Evolutionary conservation across 108 stramenopile species (phyloP).

Genomic region (Discostella pseudostelligera): DNA sequence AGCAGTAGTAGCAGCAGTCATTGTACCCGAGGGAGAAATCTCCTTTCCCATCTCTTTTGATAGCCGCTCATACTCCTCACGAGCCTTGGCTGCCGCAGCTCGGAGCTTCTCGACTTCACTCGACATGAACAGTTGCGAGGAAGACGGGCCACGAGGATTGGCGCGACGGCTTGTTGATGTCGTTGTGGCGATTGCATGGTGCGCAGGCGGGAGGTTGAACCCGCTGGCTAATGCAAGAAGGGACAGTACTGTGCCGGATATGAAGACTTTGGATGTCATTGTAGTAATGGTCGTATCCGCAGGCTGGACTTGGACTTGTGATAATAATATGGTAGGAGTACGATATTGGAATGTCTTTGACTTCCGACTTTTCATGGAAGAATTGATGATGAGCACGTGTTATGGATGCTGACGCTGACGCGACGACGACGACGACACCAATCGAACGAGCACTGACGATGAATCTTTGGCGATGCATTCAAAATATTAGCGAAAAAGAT

Average conservation of each 20-base stretch:
- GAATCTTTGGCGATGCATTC: too few species aligned
- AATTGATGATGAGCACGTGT: too few species aligned
- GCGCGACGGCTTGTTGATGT: background rate
- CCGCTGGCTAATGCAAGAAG: background rate
- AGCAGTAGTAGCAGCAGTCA: slow-evolving; percentile 7
- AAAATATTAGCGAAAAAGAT: too few species aligned
- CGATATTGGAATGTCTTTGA: too few species aligned
- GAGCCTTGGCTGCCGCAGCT: slow-evolving; percentile 75
- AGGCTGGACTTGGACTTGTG: too few species aligned
- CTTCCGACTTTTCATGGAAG: too few species aligned
- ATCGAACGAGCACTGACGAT: too few species aligned
- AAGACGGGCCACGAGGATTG: background rate
- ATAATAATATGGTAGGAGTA: too few species aligned
- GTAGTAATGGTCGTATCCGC: too few species aligned
- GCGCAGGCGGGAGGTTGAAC: background rate
- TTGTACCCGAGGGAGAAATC: slow-evolving; percentile 24
- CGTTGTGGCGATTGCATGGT: background rate
- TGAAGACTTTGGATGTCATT: background rate
- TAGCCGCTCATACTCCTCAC: slow-evolving; percentile 74
- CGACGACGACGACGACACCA: too few species aligned
- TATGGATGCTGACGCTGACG: too few species aligned
- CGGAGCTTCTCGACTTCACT: slow-evolving; percentile 62
- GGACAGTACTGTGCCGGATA: background rate
- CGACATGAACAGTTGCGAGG: background rate
- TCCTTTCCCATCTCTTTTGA: slow-evolving; percentile 37